Evolutionary conservation across 1,284 basidiomycete species (phyloP), one percentile per base, ranked within the genome.

Genomic region (Schizophyllum commune): DNA sequence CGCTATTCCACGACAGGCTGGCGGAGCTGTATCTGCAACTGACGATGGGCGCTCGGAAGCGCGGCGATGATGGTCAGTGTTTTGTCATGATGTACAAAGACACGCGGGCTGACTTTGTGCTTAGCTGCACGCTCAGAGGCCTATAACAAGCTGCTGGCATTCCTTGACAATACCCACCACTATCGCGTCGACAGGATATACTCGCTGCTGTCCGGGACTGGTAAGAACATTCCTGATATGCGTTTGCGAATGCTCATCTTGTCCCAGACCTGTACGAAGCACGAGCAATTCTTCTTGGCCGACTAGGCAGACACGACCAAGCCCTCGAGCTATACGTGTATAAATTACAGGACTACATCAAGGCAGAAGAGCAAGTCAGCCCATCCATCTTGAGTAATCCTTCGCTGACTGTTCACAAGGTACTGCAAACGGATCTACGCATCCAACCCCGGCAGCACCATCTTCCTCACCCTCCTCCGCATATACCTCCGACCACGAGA

Each of bases 311-410:
- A 62, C 95, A 99, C 68, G 92, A 96, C 67, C 92, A 89, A 63
- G 96, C 96, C 0, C 82, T 99, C 22, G 89, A 93, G 69, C 84
- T 97, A 27, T 98, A 98, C 71, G 94, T 96, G 0, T 90, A 96
- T 69, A 84, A 86, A 55, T 78, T 98, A 32, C 80, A 86, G 39
- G 91, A 96, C 70, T 91, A 89, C 70, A 65, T 75, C 13, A 92
- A 92, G 63, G 97, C 97, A 0, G 96, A 98, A 76, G 85, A 91
- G 90, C 94, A 68, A 66, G 85, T 68, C 27, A 15, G 2, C 21
- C n/a, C 33, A 33, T 62, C 55, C 64, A 52, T 34, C 47, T 22
- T 53, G 9, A 61, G n/a, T 22, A 27, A 34, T 61, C 59, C 61
- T 56, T 59, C 62, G 58, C 53, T 32, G 32, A 39, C 52, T 56